phyloP scores from a whole-genome alignment of 2,329 filamentous ascomycete genomes.

The Cladosporium sp. region DNA sequence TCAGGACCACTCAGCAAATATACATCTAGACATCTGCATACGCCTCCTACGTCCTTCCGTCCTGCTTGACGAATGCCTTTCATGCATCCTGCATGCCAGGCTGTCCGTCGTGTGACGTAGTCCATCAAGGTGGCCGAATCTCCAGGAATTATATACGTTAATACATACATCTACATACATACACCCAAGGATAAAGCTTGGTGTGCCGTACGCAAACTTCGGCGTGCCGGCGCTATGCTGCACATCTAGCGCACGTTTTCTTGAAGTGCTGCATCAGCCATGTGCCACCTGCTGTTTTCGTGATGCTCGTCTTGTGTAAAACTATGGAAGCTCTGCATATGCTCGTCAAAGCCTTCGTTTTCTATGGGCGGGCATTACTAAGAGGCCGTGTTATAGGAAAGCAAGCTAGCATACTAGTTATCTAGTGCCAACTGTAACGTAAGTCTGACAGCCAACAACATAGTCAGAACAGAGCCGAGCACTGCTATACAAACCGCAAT shows the following conservation, averaged over 20 bases:
- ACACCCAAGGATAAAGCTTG: background rate
- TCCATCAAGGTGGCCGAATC: background rate
- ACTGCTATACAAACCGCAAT: too few species aligned
- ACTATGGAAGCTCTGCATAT: background rate
- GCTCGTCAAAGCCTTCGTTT: too few species aligned
- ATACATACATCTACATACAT: background rate
- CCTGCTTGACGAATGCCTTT: background rate
- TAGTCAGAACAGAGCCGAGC: too few species aligned
- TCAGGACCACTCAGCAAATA: background rate
- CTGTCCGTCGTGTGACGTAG: background rate
- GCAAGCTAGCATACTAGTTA: too few species aligned
- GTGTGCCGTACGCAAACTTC: background rate
- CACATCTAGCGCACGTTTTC: background rate
- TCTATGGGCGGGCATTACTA: too few species aligned
- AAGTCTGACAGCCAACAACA: too few species aligned
- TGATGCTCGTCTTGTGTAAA: background rate
- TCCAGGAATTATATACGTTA: background rate
- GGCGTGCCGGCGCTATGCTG: background rate
- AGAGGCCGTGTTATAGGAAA: too few species aligned
- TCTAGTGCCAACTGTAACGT: too few species aligned
- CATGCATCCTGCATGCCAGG: background rate
- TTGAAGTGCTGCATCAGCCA: background rate
- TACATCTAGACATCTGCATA: background rate
- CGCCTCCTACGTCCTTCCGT: background rate
- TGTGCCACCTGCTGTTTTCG: too few species aligned